Percentiles rank a stretch among this genome's conserved stretches.
Evolutionary conservation across 1,139 yeast genomes (phyloP).

Genomic region (Meyerozyma carpophila): DNA sequence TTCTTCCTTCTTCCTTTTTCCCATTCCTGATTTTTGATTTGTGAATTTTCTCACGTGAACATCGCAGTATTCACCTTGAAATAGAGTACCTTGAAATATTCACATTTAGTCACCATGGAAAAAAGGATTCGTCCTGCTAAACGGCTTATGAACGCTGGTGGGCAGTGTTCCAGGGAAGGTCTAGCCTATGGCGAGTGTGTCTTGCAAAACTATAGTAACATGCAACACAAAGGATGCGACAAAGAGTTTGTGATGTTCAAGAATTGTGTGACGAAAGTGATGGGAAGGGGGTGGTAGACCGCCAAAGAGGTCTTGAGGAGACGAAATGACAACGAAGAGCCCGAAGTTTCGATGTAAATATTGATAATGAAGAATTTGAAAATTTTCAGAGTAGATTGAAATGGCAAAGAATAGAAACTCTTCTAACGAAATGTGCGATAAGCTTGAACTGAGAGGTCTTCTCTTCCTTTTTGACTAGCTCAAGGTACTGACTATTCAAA

Average conservation of each 20-base stretch:
- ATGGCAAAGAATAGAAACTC: too few species aligned
- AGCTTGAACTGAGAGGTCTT: too few species aligned
- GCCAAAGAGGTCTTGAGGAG: not conserved
- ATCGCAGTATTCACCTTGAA: not conserved
- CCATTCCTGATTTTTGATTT: not conserved
- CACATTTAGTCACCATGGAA: slow-evolving; percentile 2
- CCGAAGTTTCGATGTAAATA: too few species aligned
- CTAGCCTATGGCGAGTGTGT: slow-evolving; percentile 60
- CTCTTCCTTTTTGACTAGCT: too few species aligned
- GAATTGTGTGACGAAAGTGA: slow-evolving; percentile 44
- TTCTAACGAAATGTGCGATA: too few species aligned
- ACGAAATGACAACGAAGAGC: too few species aligned
- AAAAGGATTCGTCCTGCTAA: slow-evolving; percentile 36
- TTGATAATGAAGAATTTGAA: too few species aligned
- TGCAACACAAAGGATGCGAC: slow-evolving; percentile 51
- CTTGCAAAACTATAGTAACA: slow-evolving; percentile 47
- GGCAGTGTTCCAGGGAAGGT: slow-evolving; percentile 39
- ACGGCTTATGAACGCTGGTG: slow-evolving; percentile 30
- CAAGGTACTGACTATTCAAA: too few species aligned
- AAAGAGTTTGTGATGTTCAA: slow-evolving; percentile 54
- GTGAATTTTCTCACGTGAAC: not conserved
- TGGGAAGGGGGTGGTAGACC: slow-evolving; percentile 11
- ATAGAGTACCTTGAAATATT: too few species aligned
- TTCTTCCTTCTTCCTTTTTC: too few species aligned
- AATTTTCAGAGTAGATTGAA: too few species aligned